Base-by-base conservation (phyloP, 305 asterid genomes). In the Euphrasia arctica region DNA sequence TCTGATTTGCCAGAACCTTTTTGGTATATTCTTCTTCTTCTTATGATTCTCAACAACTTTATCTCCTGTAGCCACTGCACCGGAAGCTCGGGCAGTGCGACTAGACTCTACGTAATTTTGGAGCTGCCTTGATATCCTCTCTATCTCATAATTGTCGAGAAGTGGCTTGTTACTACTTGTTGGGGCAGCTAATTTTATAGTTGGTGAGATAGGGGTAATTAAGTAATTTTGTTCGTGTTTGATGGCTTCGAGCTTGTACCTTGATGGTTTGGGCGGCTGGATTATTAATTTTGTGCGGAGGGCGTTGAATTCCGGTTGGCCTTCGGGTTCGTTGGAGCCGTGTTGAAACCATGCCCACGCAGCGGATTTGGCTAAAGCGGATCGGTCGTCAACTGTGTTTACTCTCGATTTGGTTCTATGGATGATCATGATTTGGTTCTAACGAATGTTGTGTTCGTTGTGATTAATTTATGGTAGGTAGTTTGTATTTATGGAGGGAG, bases 261-360 rank as follows among this genome's bases (percentile, higher is more conserved):
- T 80, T 2, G 91, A 80, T 31, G 89, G 79, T 41, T 66, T 74
- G 0, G 78, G 78, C 18, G 78, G 78, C 18, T 66, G 69, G 34
- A 10, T 57, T 18, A 18, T 18, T 18, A 18, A 18, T 62, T 71
- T 66, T 4, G 70, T 29, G 43, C 71, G 65, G 70, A 77, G 47
- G 10, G 59, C 75, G 31, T 80, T 77, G 28, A 43, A 58, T 69
- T 85, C 86, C 0, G 64, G 74, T 36, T 36, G 31, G 10, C 13
- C 77, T 48, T 27, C 63, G 64, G 4, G 72, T 82, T 13, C 75
- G 61, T 31, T 50, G 8, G 56, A 13, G 15, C 90, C 87, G 18
- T 60, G 90, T 25, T 80, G 77, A 45, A 66, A 71, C 89, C 88
- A 75, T 9, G 87, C 83, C 85, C 85, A 84, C 69, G 88, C 86